phyloP scores from a whole-genome alignment of 1,284 basidiomycete species.

The Malassezia pachydermatis region DNA sequence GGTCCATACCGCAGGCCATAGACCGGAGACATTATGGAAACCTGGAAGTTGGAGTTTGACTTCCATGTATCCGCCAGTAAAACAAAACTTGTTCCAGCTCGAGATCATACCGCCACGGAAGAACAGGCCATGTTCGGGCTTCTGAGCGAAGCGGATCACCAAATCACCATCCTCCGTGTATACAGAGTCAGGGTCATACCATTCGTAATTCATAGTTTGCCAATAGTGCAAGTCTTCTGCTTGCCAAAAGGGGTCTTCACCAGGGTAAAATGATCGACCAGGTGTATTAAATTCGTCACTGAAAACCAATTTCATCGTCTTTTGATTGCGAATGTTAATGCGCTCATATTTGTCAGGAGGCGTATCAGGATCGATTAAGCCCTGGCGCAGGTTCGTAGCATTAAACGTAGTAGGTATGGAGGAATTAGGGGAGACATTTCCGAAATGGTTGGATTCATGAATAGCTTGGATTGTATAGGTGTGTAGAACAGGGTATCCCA shows the following conservation, averaged over 20 bases:
- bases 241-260: conserved; percentile 48
- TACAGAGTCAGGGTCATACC: conserved; percentile 38
- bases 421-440: background rate
- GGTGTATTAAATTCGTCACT: conserved; percentile 40
- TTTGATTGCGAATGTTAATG: conserved; percentile 17
- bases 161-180: conserved; percentile 32
- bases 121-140: conserved; percentile 48
- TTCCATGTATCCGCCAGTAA: conserved; percentile 48
- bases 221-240: conserved; percentile 39
- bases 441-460: background rate
- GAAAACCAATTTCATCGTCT: conserved; percentile 35
- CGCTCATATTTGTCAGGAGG: conserved; percentile 20
- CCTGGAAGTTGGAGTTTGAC: conserved; percentile 32
- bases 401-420: background rate
- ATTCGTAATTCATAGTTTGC: conserved; percentile 33
- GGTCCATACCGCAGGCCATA: conserved; percentile 42
- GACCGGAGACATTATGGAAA: conserved; percentile 21
- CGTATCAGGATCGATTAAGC: conserved; percentile 33
- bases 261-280: conserved; percentile 39
- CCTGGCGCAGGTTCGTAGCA: conserved; percentile 4
- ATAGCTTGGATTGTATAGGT: background rate
- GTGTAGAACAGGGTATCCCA: conserved; percentile 39
- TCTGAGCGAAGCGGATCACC: conserved; percentile 26
- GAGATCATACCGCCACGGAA: conserved; percentile 41
- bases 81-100: conserved; percentile 46